Evolutionary conservation across 148 eudicot genomes (phyloP).

Genomic region (Silene latifolia): DNA sequence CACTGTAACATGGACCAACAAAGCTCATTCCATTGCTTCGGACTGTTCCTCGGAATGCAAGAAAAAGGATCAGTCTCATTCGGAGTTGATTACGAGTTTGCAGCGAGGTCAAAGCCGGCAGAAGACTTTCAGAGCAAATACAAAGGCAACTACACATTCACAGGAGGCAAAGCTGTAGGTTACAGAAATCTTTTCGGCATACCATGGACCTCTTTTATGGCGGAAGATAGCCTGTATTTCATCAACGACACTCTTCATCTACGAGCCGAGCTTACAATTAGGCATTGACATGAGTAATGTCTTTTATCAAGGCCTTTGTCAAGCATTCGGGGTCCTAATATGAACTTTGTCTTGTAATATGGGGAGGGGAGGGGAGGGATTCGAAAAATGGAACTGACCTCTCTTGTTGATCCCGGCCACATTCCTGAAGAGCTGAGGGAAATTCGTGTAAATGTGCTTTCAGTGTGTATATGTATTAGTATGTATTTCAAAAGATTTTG

Average conservation of each 20-base stretch:
- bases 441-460: slow-evolving; percentile 24
- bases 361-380: slow-evolving; percentile 9
- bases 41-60: slow-evolving; percentile 87
- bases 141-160: slow-evolving; percentile 83
- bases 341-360: slow-evolving; percentile 16
- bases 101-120: slow-evolving; percentile 73
- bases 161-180: slow-evolving; percentile 90
- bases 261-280: slow-evolving; percentile 86
- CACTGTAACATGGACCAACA: slow-evolving; percentile 97
- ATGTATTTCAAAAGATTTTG: neutral
- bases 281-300: slow-evolving; percentile 36
- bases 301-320: neutral
- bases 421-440: slow-evolving; percentile 17
- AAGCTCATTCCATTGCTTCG: slow-evolving; percentile 80
- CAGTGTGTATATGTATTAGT: neutral
- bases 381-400: slow-evolving; percentile 1
- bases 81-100: slow-evolving; percentile 82
- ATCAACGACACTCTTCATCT: slow-evolving; percentile 72
- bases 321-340: slow-evolving; percentile 11
- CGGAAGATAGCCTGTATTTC: slow-evolving; percentile 80
- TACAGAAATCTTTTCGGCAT: slow-evolving; percentile 79
- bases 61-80: slow-evolving; percentile 85
- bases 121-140: slow-evolving; percentile 83
- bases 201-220: slow-evolving; percentile 82
- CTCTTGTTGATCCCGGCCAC: slow-evolving; percentile 18